Conservation (phyloP, 805 yeast genomes). For the Saccharomycopsis sp. region DNA sequence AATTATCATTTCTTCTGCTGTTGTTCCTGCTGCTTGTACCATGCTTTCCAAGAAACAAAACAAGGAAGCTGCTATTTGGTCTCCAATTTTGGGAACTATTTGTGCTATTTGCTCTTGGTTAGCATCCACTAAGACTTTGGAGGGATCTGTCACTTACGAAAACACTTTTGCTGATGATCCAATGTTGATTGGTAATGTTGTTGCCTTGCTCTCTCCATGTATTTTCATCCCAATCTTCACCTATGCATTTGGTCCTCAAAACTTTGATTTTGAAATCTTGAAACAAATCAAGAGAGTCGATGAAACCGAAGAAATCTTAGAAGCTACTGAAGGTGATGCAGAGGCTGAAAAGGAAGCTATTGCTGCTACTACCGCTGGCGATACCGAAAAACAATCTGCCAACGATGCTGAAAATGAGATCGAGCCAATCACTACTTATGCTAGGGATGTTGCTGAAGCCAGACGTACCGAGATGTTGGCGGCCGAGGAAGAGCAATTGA, state of each 20-base stretch:
- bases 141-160: constrained; percentile 39
- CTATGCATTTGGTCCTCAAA: constrained; percentile 55
- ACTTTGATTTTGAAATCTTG: constrained; percentile 66
- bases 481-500: constrained; percentile 48
- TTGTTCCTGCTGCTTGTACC: constrained; percentile 66
- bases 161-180: constrained; percentile 78
- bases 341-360: constrained; percentile 19
- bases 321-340: constrained; percentile 32
- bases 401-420: constrained; percentile 14
- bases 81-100: constrained; percentile 75
- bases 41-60: constrained; percentile 61
- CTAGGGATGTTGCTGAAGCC: constrained; percentile 15
- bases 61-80: constrained; percentile 55
- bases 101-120: constrained; percentile 70
- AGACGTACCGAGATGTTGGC: constrained; percentile 28
- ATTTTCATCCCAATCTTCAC: constrained; percentile 64
- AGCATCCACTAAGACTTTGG: constrained; percentile 39
- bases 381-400: constrained; percentile 28
- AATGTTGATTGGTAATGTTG: constrained; percentile 85
- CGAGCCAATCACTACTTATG: constrained; percentile 15
- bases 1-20: constrained; percentile 80
- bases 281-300: constrained; percentile 59
- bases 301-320: constrained; percentile 58
- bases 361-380: constrained; percentile 25
- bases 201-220: constrained; percentile 69